Base-by-base conservation (phyloP, 2,329 filamentous ascomycete genomes). In the Cladobotryum mycophilum region DNA sequence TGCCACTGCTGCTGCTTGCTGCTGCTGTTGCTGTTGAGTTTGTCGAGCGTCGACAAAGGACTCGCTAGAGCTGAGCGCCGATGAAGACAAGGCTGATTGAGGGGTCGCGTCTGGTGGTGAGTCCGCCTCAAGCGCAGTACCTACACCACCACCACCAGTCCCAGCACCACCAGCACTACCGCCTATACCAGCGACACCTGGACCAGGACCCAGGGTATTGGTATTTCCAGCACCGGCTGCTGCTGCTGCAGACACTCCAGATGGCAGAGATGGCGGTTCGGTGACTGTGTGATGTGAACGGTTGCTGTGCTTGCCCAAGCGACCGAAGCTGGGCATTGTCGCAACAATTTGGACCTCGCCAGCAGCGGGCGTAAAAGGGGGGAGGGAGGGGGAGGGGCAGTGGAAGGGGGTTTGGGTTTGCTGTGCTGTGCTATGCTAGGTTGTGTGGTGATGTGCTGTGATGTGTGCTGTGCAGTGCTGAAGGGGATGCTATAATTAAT, bases 261-360 rank as follows among this genome's bases (percentile, higher is more conserved):
- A 54, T 61, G 67, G 59, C 63, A 68, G 51, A n/a, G 41, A 37
- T 25, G 36, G 67, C 59, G 68, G 64, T 63, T 77, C 76, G 60
- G 70, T 68, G 60, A 80, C 70, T 56, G 74, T 73, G 63, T 78
- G 76, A 69, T 80, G 78, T 64, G 78, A 78, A 60, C 76, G 76
- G 62, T 78, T 78, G 70, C 71, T 74, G 66, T 78, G 73, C 70
- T 71, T 79, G 64, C 74, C 72, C 65, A 79, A 67, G 63, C 76
- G 76, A 68, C 71, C 70, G 67, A 80, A 80, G 67, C 67, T 67
- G 61, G 54, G 41, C 47, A 48, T 55, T 45, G 38, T 38, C 44
- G 40, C 11, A 15, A 15, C 12, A 41, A 18, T 41, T 41, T 15
- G 15, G 38, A 41, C 20, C 41, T 25, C 20, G 9, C 41, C 41